Percentiles rank a stretch among this genome's conserved stretches.
phyloP scores from a whole-genome alignment of 768 basidiomycete species.

The Pisolithus sp. region DNA sequence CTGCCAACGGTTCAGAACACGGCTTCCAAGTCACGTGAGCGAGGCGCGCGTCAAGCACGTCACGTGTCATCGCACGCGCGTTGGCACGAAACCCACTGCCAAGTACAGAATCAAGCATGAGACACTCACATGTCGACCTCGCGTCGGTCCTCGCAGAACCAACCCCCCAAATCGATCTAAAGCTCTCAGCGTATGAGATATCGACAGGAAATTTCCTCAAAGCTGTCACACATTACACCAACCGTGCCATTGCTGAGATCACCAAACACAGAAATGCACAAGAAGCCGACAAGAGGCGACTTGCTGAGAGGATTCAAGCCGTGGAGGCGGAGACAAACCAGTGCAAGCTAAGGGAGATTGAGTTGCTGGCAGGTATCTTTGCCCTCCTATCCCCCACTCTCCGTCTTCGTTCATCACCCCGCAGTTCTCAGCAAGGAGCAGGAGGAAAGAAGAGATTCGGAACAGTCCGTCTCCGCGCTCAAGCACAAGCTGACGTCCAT shows the following conservation, averaged over 20 bases:
- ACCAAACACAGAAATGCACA: conserved; percentile 60
- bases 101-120: too few species aligned
- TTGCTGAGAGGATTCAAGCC: conserved; percentile 53
- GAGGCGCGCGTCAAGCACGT: conserved; percentile 5
- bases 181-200: conserved; percentile 52
- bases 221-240: conserved; percentile 67
- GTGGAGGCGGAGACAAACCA: conserved; percentile 65
- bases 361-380: conserved; percentile 65
- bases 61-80: neutral
- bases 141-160: conserved; percentile 46
- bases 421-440: conserved; percentile 63
- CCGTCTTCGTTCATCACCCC: neutral
- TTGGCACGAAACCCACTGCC: too few species aligned
- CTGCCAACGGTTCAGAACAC: conserved; percentile 1
- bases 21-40: conserved; percentile 18
- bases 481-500: conserved; percentile 62
- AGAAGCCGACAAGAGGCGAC: conserved; percentile 52
- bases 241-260: conserved; percentile 63
- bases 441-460: conserved; percentile 66
- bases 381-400: neutral
- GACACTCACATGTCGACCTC: conserved; percentile 54
- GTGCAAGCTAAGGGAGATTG: conserved; percentile 75
- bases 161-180: conserved; percentile 59
- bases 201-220: conserved; percentile 69
- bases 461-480: conserved; percentile 51